phyloP scores from a whole-genome alignment of 441 rosid species.

The Iberis amara region DNA sequence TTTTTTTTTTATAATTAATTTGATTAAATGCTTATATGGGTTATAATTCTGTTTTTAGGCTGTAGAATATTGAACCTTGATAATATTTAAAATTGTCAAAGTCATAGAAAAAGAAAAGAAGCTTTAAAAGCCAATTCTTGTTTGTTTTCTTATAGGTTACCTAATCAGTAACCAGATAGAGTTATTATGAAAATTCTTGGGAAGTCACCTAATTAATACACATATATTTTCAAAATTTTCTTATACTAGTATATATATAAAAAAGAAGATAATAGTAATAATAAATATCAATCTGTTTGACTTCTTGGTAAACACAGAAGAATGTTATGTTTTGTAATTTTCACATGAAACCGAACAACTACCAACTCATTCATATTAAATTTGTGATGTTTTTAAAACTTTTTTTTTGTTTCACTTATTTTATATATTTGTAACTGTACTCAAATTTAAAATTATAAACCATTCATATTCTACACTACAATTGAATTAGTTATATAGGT shows the following conservation, averaged over 20 bases:
- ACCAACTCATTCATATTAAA: conserved; percentile 18
- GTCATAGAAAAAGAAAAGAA: neutral
- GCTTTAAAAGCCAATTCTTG: neutral
- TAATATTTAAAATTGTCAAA: neutral
- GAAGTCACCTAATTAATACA: conserved; percentile 21
- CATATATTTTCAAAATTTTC: neutral
- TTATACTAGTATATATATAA: neutral
- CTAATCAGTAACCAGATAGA: conserved; percentile 26
- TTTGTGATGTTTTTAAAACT: neutral
- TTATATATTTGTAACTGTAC: too few species aligned
- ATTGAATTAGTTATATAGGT: too few species aligned
- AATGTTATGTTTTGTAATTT: conserved; percentile 20
- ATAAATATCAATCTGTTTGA: conserved; percentile 10
- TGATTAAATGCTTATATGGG: too few species aligned
- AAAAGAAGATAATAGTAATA: neutral
- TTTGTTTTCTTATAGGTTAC: conserved; percentile 27
- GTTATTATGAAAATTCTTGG: conserved; percentile 18
- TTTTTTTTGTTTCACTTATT: too few species aligned
- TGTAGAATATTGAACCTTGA: too few species aligned
- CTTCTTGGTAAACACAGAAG: conserved; percentile 25
- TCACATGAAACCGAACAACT: conserved; percentile 22
- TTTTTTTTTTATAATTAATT: too few species aligned
- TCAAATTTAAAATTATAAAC: too few species aligned
- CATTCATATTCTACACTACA: too few species aligned
- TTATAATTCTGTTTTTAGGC: too few species aligned